Percentiles rank a stretch among this genome's conserved stretches.
phyloP scores from a whole-genome alignment of 129 eudicot species.

The Saussurea involucrata region DNA sequence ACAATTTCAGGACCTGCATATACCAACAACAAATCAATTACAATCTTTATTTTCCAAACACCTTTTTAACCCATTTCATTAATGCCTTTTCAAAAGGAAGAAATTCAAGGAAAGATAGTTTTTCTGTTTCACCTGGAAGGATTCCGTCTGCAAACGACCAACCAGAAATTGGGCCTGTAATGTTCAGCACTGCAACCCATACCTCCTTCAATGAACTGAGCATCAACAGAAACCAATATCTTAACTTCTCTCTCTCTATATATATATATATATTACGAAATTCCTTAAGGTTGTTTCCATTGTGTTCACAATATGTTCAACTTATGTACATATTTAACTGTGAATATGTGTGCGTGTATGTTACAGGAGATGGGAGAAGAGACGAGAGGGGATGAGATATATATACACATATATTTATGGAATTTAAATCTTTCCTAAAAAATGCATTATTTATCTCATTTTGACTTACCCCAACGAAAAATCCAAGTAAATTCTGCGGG shows the following conservation, averaged over 20 bases:
- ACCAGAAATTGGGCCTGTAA: conserved; percentile 86
- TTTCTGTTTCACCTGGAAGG: conserved; percentile 63
- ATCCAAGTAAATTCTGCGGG: conserved; percentile 71
- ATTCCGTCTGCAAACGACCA: conserved; percentile 84
- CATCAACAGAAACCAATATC: conserved; percentile 5
- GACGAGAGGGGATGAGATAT: too few species aligned
- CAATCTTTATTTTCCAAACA: not conserved
- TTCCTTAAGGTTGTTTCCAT: too few species aligned
- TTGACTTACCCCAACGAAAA: conserved; percentile 71
- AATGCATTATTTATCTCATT: too few species aligned
- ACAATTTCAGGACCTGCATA: conserved; percentile 67
- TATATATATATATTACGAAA: too few species aligned
- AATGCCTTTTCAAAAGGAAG: not conserved
- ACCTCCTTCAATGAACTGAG: conserved; percentile 91
- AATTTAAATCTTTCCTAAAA: too few species aligned
- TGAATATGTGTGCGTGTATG: too few species aligned
- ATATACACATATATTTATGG: too few species aligned
- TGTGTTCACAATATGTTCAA: too few species aligned
- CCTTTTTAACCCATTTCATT: not conserved
- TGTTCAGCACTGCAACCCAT: conserved; percentile 94
- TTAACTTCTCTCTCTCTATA: not conserved
- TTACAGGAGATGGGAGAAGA: too few species aligned
- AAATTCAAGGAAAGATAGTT: not conserved
- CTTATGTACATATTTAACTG: too few species aligned
- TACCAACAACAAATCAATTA: conserved; percentile 10